Base-by-base conservation (phyloP, 179 eudicot genomes). In the Silene vulgaris region DNA sequence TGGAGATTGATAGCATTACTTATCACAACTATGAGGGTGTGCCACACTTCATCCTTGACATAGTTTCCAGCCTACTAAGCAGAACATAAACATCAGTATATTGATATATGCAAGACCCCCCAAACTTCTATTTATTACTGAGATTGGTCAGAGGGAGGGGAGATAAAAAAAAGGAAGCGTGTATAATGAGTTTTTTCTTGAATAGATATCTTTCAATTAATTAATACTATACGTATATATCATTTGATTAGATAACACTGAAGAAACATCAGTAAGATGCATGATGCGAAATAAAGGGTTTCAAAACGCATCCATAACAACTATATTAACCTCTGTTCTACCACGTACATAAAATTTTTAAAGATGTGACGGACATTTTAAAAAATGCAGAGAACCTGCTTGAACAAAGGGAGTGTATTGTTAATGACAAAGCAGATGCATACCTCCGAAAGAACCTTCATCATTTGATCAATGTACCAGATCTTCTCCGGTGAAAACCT, bases 381-480 rank as follows among this genome's bases (percentile, higher is more conserved):
- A 37, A 9, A 43, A 9, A 8, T 1, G 13, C 12, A 8, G 13
- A 9, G 13, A 9, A 43, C 12, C 2, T 9, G 2, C 9, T 14
- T 54, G 19, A 54, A 54, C n/a, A 13, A 5, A 54, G 59, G 59
- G 17, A 54, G 59, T 13, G 4, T 16, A 54, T 3, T 54, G 59
- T 54, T 30, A 35, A 3, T 52, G 54, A 74, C 68, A 54, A 76
- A 73, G 82, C 72, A 72, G 67, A 56, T 73, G 76, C 74, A 83
- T 88, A 96, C 99, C 99, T 92, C 91, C 66, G 86, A 82, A 74
- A 95, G 97, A 86, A 95, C 97, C 90, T 89, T 95, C 78, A 95
- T 87, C 97, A 95, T 95, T 85, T 95, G 99, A 88, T 95, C 99
- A 81, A 95, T 90, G 84, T 92, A 95, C 97, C 99, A 95, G 54